phyloP scores from a whole-genome alignment of 352 stramenopile species.

The Phytophthora fragariae region DNA sequence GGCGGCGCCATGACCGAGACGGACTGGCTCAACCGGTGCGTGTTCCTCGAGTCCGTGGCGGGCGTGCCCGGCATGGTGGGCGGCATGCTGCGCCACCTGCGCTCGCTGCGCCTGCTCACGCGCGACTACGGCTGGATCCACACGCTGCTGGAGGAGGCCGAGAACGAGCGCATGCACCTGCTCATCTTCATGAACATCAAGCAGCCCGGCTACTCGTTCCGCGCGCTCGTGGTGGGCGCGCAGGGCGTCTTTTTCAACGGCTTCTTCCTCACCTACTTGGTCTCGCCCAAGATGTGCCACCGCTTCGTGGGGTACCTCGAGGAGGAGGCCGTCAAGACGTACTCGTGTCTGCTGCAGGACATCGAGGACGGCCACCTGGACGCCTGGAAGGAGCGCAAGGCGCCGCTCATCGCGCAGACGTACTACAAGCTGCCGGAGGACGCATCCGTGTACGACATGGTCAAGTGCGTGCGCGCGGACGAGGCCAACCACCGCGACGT shows the following conservation, averaged over 20 bases:
- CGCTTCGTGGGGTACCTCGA: constrained; percentile 95
- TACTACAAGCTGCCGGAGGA: constrained; percentile 90
- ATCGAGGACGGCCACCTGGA: constrained; percentile 88
- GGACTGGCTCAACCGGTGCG: constrained; percentile 69
- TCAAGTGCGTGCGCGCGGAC: constrained; percentile 90
- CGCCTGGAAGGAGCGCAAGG: constrained; percentile 72
- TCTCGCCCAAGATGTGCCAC: constrained; percentile 90
- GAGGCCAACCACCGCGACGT: constrained; percentile 91
- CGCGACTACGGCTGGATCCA: constrained; percentile 93
- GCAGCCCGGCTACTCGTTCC: constrained; percentile 81
- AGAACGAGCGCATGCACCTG: constrained; percentile 96
- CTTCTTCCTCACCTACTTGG: constrained; percentile 89
- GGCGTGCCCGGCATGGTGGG: constrained; percentile 84
- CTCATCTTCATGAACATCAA: constrained; percentile 93
- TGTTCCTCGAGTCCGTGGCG: constrained; percentile 86
- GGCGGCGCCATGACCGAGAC: constrained; percentile 67
- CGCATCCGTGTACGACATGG: constrained; percentile 81
- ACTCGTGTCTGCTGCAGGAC: constrained; percentile 91
- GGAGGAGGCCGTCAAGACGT: constrained; percentile 92
- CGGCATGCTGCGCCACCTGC: constrained; percentile 81
- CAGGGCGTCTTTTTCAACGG: constrained; percentile 91
- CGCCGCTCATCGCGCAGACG: constrained; percentile 78
- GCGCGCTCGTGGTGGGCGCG: constrained; percentile 78
- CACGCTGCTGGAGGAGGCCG: constrained; percentile 93
- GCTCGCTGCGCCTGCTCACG: constrained; percentile 81